Base-by-base conservation (phyloP, 2,329 filamentous ascomycete species). In the Fusarium proliferatum region DNA sequence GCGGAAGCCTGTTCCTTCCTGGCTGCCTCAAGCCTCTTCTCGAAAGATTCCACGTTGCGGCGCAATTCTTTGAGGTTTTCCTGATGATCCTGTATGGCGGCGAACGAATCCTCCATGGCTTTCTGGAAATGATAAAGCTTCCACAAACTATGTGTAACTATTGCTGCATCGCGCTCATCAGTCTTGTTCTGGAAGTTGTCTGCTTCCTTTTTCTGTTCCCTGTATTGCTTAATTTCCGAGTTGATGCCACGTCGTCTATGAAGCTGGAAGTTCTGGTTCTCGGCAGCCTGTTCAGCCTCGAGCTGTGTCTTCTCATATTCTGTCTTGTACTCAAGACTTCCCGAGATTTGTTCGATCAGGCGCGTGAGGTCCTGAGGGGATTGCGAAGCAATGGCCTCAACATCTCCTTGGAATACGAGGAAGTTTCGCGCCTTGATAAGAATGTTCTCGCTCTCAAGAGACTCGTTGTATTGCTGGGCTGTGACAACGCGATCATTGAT, bases 371-470 rank as follows among this genome's bases (percentile, higher is more conserved):
- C 96, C 77, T 95, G 95, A 0, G 96, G 95, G 2, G 95, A 97
- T 81, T 98, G 96, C 12, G 95, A 95, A 4, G 96, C 97, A 79
- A 99, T 98, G 30, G 95, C 94, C 82, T 99, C 96, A 23, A 99
- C 96, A 80, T 99, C 96, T 74, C 96, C 97, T 82, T 99, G 96
- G 81, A 99, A 99, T 41, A 99, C 96, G 9, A 99, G 89, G 81
- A 99, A 99, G 81, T 99, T 99, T 74, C 96, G 91, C 39, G 96
- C 96, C 83, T 97, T 98, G 86, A 99, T 98, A 69, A 99, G 86
- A 75, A 99, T 99, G 79, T 98, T 98, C 82, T 99, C 96, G 26
- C 91, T 87, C 82, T 99, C 96, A 19, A 99, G 88, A 6, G 94
- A 92, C 66, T 96, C 93, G 81, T 98, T 98, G 86, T 99, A 99